A percentile compares a stretch with the other conserved stretches of the same genome.
These are phyloP conservation scores for Entrophospora sp. DNA, from an alignment of 192 early-diverging fungal species.

Conservation along the genomic window DNA sequence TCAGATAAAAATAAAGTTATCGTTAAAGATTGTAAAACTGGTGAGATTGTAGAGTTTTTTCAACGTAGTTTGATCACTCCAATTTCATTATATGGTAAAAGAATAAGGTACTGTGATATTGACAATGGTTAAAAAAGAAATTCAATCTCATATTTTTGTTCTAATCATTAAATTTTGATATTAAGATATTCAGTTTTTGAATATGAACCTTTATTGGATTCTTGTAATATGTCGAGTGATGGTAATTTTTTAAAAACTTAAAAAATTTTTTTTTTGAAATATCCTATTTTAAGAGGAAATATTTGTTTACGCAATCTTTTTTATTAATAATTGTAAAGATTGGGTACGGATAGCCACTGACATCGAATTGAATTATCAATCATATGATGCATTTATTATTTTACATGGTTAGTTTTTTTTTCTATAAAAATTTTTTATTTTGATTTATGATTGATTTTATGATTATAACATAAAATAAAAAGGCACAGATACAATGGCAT, in stretches of 20 bases:
- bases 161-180: too few species aligned
- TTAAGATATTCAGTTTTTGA: constrained; percentile 84
- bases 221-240: constrained; percentile 84
- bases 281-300: too few species aligned
- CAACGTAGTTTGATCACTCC: constrained; percentile 70
- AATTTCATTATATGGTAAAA: constrained; percentile 77
- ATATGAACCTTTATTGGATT: constrained; percentile 92
- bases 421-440: neutral
- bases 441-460: neutral
- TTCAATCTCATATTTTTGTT: neutral
- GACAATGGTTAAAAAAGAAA: neutral
- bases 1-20: neutral
- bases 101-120: constrained; percentile 47
- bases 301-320: neutral
- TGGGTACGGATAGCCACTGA: constrained; percentile 96
- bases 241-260: constrained; percentile 24
- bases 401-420: constrained; percentile 52
- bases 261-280: neutral
- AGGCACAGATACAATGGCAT: constrained; percentile 85
- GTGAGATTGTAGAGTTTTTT: neutral
- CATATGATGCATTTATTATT: constrained; percentile 93
- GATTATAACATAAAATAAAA: neutral
- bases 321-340: constrained; percentile 37
- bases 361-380: constrained; percentile 88
- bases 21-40: neutral